Base-by-base conservation (phyloP, 257 asterid species). In the Rauvolfia tetraphylla region DNA sequence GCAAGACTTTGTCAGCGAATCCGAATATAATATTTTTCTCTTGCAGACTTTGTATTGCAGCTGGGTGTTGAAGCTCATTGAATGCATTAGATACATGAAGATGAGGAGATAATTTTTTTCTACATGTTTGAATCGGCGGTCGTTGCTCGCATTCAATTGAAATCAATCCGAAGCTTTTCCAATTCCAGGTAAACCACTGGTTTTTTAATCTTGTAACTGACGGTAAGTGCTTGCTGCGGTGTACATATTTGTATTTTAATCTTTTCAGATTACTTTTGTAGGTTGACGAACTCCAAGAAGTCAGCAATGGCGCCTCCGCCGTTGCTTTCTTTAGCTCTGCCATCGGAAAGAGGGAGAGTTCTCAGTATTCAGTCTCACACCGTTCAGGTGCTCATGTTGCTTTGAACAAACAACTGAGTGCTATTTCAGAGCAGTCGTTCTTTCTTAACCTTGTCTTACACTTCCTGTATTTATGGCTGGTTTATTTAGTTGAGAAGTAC, bases 291-390 rank as follows among this genome's bases (percentile, higher is more conserved):
- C 74, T 69, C 66, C 61, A 72, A 57, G 82, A 86, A 79, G 78
- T 59, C 70, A 72, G 76, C n/a, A 77, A 92, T 92, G 98, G 92
- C 92, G 72, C 90, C 86, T 76, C 97, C 97, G 54, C 98, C 97
- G 49, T 79, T 95, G 80, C 84, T 95, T 65, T 88, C 98, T 70
- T 82, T 95, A 78, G 98, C 90, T 42, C 81, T 95, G 79, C 98
- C 98, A 0, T 92, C 97, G 33, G 95, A 77, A 25, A 92, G 97
- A 34, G 98, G 98, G 46, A 95, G 98, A 82, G 96, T 95, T 63
- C 91, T 92, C 33, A 92, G 98, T 82, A 92, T 95, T 81, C 98
- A 95, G 84, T 95, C 99, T 66, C 99, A 91, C 86, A 95, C 98
- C 54, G 97, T 95, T 84, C 99, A 95, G 98, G 98, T 95, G 71